Conservation (phyloP, 2,329 filamentous ascomycete species). For the Fusarium sp. region DNA sequence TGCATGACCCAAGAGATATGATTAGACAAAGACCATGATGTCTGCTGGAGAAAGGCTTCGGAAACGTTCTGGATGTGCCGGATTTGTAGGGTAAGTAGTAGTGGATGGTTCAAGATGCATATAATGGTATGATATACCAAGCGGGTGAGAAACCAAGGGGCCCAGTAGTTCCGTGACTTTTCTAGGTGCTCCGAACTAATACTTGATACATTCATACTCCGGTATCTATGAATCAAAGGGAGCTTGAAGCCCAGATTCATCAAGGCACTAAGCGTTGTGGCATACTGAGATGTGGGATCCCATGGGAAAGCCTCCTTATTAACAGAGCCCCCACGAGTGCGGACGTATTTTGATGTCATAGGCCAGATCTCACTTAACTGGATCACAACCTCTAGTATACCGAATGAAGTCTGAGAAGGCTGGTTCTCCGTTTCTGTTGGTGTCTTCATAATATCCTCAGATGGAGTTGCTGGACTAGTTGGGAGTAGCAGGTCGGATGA, state of each 20-base stretch:
- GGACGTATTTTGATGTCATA: constrained; percentile 1
- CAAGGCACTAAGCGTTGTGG: neutral
- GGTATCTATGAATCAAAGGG: constrained; percentile 14
- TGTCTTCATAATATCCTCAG: neutral
- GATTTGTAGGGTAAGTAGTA: constrained; percentile 21
- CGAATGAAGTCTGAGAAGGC: neutral
- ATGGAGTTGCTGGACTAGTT: neutral
- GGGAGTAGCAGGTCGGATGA: neutral
- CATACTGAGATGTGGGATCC: constrained; percentile 1
- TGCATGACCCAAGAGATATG: constrained; percentile 17
- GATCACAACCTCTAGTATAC: constrained; percentile 8
- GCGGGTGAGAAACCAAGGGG: constrained; percentile 25
- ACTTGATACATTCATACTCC: constrained; percentile 6
- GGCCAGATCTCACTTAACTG: constrained; percentile 11
- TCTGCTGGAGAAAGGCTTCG: constrained; percentile 25
- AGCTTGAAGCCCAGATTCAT: constrained; percentile 21
- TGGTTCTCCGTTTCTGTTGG: neutral
- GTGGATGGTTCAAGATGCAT: constrained; percentile 23
- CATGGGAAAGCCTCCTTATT: constrained; percentile 2
- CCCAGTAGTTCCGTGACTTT: constrained; percentile 12
- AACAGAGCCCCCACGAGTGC: neutral
- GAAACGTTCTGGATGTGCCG: constrained; percentile 9
- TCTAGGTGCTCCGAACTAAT: constrained; percentile 1
- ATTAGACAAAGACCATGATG: neutral
- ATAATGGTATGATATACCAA: constrained; percentile 25